Percentiles rank a stretch among this genome's conserved stretches.
These are phyloP conservation scores for Suillus sp. DNA, from an alignment of 768 basidiomycete genomes.

Conservation along the genomic window DNA sequence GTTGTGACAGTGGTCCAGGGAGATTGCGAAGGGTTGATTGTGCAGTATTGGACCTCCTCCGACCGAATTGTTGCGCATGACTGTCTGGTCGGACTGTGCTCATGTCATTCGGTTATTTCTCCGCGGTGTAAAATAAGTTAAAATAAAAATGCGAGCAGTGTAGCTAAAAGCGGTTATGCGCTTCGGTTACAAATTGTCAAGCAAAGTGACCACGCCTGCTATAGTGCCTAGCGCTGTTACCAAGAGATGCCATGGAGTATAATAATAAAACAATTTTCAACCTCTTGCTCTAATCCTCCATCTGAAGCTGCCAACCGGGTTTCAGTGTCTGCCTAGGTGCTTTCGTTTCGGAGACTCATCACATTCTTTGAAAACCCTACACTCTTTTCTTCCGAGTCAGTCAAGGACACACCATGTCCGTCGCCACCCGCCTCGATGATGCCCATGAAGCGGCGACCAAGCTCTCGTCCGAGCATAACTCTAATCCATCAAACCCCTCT, in stretches of 20 bases:
- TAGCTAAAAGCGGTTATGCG: not conserved
- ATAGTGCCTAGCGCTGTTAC: no score
- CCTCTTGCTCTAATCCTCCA: not conserved
- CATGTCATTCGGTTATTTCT: conserved; percentile 41
- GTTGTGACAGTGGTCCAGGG: conserved; percentile 36
- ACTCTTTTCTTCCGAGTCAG: not conserved
- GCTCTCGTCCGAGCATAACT: conserved; percentile 18
- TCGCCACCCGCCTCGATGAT: conserved; percentile 15
- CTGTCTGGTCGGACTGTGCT: conserved; percentile 63
- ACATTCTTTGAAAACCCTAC: conserved; percentile 1
- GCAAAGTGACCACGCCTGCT: not conserved
- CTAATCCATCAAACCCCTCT: conserved; percentile 15
- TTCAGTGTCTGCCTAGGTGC: not conserved
- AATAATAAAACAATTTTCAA: not conserved
- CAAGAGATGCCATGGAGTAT: not conserved
- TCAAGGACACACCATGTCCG: conserved; percentile 5
- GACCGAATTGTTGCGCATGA: conserved; percentile 52
- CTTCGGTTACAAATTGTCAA: conserved; percentile 1
- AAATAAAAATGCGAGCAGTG: not conserved
- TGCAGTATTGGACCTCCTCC: conserved; percentile 74
- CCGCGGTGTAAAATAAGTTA: not conserved
- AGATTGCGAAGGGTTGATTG: conserved; percentile 60
- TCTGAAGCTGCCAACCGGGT: not conserved
- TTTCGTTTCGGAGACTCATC: not conserved
- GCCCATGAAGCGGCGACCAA: conserved; percentile 20